Conservation (phyloP, 257 asterid genomes). For the Solanum neorickii region DNA sequence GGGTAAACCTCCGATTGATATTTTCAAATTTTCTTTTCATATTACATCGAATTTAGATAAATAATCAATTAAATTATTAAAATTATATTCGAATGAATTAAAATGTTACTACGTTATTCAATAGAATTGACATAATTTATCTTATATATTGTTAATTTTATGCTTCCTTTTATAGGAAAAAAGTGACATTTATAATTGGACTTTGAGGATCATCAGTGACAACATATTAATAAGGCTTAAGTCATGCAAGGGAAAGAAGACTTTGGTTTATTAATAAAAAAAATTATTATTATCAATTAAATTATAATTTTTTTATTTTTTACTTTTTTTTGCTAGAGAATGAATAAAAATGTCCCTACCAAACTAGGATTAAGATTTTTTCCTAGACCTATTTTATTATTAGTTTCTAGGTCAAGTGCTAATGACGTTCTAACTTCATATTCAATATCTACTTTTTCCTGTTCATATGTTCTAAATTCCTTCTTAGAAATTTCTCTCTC, state of each 20-base stretch:
- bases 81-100: fast-evolving
- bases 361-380: not conserved
- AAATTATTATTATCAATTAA: not conserved
- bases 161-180: not conserved
- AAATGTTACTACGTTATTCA: not conserved
- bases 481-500: not conserved
- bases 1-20: not conserved
- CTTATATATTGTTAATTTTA: not conserved
- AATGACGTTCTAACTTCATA: not conserved
- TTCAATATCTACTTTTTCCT: not conserved
- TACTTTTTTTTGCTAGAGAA: not conserved
- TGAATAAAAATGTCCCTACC: not conserved
- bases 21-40: not conserved
- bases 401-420: not conserved
- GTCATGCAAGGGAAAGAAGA: not conserved
- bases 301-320: not conserved
- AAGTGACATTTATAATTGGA: not conserved
- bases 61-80: fast-evolving
- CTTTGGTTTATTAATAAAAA: not conserved
- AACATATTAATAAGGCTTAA: not conserved
- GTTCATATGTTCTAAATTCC: not conserved
- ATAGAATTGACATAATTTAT: not conserved
- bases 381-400: not conserved
- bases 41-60: too few species aligned
- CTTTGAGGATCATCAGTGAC: not conserved